These are phyloP conservation scores for Fusarium buharicum DNA, from an alignment of 2,329 filamentous ascomycete species.

Conservation along the genomic window DNA sequence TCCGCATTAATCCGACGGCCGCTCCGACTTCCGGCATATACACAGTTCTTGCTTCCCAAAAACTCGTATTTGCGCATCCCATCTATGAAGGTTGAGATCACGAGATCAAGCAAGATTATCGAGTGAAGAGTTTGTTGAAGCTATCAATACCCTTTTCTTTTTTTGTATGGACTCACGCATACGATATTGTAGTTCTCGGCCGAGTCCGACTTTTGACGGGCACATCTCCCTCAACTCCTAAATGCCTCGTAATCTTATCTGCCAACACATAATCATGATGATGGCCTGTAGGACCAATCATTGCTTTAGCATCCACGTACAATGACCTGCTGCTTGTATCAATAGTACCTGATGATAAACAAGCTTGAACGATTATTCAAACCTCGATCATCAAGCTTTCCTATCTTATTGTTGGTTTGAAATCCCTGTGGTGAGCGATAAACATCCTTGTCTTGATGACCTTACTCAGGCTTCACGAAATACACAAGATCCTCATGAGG, in stretches of 20 bases:
- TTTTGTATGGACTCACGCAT: neutral
- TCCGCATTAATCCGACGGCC: slow-evolving; percentile 35
- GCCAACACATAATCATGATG: slow-evolving; percentile 25
- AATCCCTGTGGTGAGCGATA: slow-evolving; percentile 1
- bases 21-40: slow-evolving; percentile 45
- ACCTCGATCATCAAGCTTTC: neutral
- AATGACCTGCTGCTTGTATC: neutral
- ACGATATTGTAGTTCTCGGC: too few relatives aligned
- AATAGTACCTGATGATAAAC: neutral
- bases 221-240: neutral
- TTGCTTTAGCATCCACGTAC: slow-evolving; percentile 14
- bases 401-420: slow-evolving; percentile 1
- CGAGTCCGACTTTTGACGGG: neutral
- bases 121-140: neutral
- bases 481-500: neutral
- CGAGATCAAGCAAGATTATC: too few relatives aligned
- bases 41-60: slow-evolving; percentile 26
- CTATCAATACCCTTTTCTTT: neutral
- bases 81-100: neutral
- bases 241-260: neutral
- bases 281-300: slow-evolving; percentile 9
- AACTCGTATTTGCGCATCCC: neutral
- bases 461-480: neutral
- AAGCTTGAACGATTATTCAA: neutral
- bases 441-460: slow-evolving; percentile 2